Percentiles rank a stretch among this genome's conserved stretches.
Evolutionary conservation across 2,329 filamentous ascomycete species (phyloP).

Genomic region (Scopulariopsis brevicaulis): DNA sequence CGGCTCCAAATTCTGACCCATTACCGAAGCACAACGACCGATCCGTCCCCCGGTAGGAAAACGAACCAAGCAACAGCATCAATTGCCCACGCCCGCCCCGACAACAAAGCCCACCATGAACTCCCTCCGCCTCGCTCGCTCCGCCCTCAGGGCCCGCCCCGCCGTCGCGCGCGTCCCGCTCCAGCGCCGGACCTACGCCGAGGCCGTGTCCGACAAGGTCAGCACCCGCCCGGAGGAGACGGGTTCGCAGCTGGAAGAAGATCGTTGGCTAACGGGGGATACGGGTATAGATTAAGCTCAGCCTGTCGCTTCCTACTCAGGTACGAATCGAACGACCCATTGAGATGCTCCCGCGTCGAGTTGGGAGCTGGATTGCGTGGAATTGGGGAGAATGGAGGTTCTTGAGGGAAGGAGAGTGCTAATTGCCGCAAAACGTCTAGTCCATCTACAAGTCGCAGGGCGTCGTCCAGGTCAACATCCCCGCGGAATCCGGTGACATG

Average conservation of each 20-base stretch:
- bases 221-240: slow-evolving; percentile 12
- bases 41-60: neutral
- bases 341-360: neutral
- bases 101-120: slow-evolving; percentile 59
- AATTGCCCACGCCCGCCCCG: slow-evolving; percentile 18
- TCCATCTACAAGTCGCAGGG: slow-evolving; percentile 58
- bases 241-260: neutral
- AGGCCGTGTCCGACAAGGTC: slow-evolving; percentile 75
- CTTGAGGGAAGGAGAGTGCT: slow-evolving; percentile 16
- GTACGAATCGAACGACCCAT: slow-evolving; percentile 43
- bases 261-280: slow-evolving; percentile 13
- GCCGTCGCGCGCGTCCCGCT: slow-evolving; percentile 63
- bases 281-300: slow-evolving; percentile 72
- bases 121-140: slow-evolving; percentile 84
- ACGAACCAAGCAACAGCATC: slow-evolving; percentile 2
- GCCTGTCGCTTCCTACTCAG: slow-evolving; percentile 94
- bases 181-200: slow-evolving; percentile 83
- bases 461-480: slow-evolving; percentile 94
- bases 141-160: slow-evolving; percentile 75
- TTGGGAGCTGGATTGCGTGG: neutral
- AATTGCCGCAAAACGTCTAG: slow-evolving; percentile 43
- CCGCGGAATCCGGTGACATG: slow-evolving; percentile 97
- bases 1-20: slow-evolving; percentile 3
- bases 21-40: slow-evolving; percentile 5
- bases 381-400: neutral